phyloP scores from a whole-genome alignment of 2,329 filamentous ascomycete species.

The Davidsoniella neocaledoniae region DNA sequence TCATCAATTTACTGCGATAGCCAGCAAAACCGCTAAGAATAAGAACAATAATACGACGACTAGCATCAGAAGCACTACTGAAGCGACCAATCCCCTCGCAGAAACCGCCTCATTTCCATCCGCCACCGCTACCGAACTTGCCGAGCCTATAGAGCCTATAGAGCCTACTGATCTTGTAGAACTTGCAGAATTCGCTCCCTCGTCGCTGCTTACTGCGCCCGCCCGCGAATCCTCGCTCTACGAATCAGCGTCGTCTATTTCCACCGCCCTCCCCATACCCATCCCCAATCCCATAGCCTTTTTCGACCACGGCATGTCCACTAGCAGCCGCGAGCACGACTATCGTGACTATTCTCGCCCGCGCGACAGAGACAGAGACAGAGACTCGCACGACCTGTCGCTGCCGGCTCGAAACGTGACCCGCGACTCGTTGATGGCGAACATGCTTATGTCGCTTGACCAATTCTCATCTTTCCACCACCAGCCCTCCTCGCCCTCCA shows the following conservation, averaged over 20 bases:
- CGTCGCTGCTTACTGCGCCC: too few species aligned
- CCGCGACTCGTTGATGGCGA: slow-evolving; percentile 82
- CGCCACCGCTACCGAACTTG: too few species aligned
- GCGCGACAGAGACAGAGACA: slow-evolving; percentile 14
- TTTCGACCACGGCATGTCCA: slow-evolving; percentile 18
- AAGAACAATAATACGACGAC: too few species aligned
- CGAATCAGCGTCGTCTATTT: neutral
- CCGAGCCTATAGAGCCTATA: too few species aligned
- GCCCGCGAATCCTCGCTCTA: too few species aligned
- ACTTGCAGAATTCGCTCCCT: too few species aligned
- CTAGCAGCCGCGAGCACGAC: slow-evolving; percentile 19
- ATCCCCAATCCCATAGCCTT: neutral
- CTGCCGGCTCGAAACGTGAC: slow-evolving; percentile 60
- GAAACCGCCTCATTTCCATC: too few species aligned
- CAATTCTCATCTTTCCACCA: slow-evolving; percentile 43
- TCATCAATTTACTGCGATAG: too few species aligned
- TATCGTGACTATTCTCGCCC: slow-evolving; percentile 11
- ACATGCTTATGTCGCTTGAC: slow-evolving; percentile 88
- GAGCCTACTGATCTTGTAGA: too few species aligned
- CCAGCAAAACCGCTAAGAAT: too few species aligned
- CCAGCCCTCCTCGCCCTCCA: slow-evolving; percentile 18
- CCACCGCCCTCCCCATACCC: slow-evolving; percentile 19
- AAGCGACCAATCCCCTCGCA: too few species aligned
- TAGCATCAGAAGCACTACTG: too few species aligned
- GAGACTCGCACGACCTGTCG: slow-evolving; percentile 74